Evolutionary conservation across 139 green algal genomes (phyloP).

Genomic region (Chlorella sorokiniana): DNA sequence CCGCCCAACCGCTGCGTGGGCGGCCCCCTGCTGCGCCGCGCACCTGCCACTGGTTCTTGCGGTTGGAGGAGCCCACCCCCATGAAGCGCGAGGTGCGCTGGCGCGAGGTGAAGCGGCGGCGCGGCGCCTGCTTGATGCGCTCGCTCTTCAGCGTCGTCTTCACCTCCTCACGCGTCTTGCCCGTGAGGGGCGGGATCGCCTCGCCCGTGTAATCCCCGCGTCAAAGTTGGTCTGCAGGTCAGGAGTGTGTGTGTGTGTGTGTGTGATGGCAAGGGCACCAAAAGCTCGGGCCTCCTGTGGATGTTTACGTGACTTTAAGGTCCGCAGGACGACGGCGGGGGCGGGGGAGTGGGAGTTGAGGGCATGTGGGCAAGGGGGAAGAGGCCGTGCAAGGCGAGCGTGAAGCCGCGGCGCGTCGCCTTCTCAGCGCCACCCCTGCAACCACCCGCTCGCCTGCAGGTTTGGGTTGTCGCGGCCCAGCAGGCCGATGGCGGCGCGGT

Average conservation of each 20-base stretch:
- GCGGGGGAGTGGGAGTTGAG: no score
- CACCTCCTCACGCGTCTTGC: conserved; percentile 74
- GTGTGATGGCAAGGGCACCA: no score
- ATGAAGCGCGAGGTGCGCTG: conserved; percentile 71
- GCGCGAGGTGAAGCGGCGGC: conserved; percentile 57
- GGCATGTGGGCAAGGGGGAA: no score
- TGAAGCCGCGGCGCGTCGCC: no score
- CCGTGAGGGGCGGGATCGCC: conserved; percentile 51
- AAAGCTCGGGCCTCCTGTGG: no score
- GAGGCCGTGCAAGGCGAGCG: no score
- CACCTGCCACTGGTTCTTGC: conserved; percentile 76
- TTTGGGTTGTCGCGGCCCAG: conserved; percentile 60
- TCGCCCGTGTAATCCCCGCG: conserved; percentile 43
- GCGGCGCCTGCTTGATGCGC: conserved; percentile 66
- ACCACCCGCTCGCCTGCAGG: conserved; percentile 33
- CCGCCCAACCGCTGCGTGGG: background rate
- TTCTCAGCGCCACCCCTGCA: background rate
- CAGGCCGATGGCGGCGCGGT: conserved; percentile 74
- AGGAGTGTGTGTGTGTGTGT: no score
- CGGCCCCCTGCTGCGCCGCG: background rate
- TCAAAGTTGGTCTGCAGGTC: conserved; percentile 46
- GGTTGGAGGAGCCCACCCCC: conserved; percentile 74
- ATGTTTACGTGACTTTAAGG: no score
- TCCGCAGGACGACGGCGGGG: no score
- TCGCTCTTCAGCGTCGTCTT: conserved; percentile 77